Base-by-base conservation (phyloP, 306 rosid genomes). In the Cajanus cajan region DNA sequence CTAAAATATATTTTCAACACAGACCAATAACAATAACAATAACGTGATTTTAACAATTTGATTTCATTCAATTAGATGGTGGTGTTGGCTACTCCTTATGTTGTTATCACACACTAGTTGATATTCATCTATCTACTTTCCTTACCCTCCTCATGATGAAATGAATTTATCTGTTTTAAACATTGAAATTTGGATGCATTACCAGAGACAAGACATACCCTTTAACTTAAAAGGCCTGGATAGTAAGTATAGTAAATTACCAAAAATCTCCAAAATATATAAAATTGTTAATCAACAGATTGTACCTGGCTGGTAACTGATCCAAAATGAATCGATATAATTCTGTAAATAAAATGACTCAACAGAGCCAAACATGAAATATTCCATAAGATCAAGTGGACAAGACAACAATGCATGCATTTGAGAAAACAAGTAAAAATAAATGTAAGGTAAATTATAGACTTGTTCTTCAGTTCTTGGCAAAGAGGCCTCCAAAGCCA, bases 401-500 rank as follows among this genome's bases (percentile, higher is more conserved):
- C 54, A 74, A 78, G 64, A 76, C 22, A 76, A 78, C 4, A 41
- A 73, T 16, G 77, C 45, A 68, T 73, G 66, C 48, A 68, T 44
- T 51, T 51, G 66, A 61, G 22, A 13, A 69, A 36, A 37, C 14
- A 80, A 0, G 74, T 51, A 72, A 63, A n/a, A 3, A 19, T 2
- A 36, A 22, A 40, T 41, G 51, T 21, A 67, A 47, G 19, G 64
- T 2, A 43, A 80, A n/a, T 48, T 8, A 64, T 25, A 8, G 16
- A 34, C 31, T 28, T 28, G 0, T 18, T 47, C 19, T 24, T 90
- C 83, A 88, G 5, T 87, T 87, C 87, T 90, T 90, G 19, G 90
- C 94, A 77, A 93, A 93, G 6, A 93, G 87, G 33, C 98, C 96
- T 44, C 96, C 98, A 68, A 89, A 90, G 25, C 94, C 94, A 28